Evolutionary conservation across 1,284 basidiomycete species (phyloP).

Genomic region (Puccinia novopanici): DNA sequence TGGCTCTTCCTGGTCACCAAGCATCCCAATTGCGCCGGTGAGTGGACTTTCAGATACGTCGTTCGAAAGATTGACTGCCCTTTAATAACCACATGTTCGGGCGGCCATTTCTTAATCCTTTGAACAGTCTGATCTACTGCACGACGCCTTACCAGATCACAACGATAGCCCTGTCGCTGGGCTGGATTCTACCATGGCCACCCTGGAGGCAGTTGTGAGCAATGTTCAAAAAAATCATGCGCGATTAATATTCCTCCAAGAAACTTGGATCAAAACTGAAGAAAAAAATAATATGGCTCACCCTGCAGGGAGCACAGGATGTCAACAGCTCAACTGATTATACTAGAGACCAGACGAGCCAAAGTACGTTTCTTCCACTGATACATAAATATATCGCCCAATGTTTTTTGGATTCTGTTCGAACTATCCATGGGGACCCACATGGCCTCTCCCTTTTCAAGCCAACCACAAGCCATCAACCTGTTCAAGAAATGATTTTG

Average conservation of each 20-base stretch:
- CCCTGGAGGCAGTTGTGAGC: not conserved
- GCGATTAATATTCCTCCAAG: not conserved
- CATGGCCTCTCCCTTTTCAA: no score
- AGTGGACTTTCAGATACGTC: not conserved
- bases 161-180: not conserved
- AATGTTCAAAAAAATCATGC: not conserved
- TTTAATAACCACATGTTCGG: not conserved
- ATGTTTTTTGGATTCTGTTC: not conserved
- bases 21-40: not conserved
- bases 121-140: not conserved
- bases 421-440: no score
- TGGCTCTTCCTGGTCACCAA: not conserved
- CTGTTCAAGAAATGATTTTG: no score
- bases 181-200: not conserved
- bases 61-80: not conserved
- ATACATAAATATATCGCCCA: not conserved
- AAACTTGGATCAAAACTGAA: not conserved
- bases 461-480: no score
- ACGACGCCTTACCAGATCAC: not conserved
- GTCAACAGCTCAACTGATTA: not conserved
- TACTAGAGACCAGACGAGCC: not conserved
- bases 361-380: not conserved
- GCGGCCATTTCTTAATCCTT: not conserved
- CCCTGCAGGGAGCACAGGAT: not conserved
- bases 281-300: not conserved